Base-by-base conservation (phyloP, 2,329 filamentous ascomycete genomes). In the Exophiala phaeomuriformis region DNA sequence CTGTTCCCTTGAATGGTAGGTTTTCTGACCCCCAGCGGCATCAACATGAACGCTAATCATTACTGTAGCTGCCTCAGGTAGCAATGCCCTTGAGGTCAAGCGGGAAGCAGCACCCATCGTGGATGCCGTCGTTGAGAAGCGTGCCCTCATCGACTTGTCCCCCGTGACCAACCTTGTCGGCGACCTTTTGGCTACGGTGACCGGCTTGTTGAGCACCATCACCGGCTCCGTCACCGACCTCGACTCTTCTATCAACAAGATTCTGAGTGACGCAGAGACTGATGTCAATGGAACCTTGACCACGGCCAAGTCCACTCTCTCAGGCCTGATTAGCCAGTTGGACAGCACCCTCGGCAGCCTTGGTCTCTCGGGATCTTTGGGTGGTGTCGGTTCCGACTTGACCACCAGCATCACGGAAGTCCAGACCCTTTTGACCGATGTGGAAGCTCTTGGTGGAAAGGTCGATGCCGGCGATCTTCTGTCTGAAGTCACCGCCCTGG, bases 1-100 rank as follows among this genome's bases (percentile, higher is more conserved):
- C 61, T 37, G 46, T 49, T 32, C 58, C 58, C 49, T 35, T 58
- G 27, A 48, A 50, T 12, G 33, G 58, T 61, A 57, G 27, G 45
- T 39, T 19, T 32, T 32, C 36, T 28, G 3, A 19, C 1, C 7
- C n/a, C 32, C 32, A 19, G 3, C 10, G 31, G 33, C 28, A 7
- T 19, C 30, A 28, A 5, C 28, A 4, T n/a, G 3, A 36, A 5
- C 4, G 31, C 32, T 32, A 46, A n/a, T 35, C 36, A 12, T n/a
- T 41, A 19, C 33, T 31, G 36, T 39, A 53, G 51, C 30, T 32
- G 37, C 51, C 30, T 33, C 39, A 10, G 32, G 39, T 40, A 40
- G 35, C 31, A 46, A 29, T 2, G 49, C 54, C 30, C 39, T 57
- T 9, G 37, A 53, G n/a, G 40, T 52, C 30, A 51, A 52, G 44